These are phyloP conservation scores for Sutorius eximius DNA, from an alignment of 1,284 basidiomycete genomes.

Conservation along the genomic window DNA sequence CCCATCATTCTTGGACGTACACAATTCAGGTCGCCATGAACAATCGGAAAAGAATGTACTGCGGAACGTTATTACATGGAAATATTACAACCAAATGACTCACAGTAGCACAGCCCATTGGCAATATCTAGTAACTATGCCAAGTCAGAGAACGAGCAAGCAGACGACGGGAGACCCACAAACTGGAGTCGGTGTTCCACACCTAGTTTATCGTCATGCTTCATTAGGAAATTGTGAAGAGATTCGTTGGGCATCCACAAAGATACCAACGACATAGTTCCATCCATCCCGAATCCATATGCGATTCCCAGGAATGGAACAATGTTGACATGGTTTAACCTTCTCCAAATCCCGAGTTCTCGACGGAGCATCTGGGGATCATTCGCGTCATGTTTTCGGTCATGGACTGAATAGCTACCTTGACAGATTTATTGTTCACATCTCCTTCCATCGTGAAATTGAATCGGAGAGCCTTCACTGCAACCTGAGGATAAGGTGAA, in stretches of 20 bases:
- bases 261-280: conserved; percentile 14
- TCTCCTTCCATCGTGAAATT: neutral
- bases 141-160: neutral
- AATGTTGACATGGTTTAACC: no score
- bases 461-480: conserved; percentile 18
- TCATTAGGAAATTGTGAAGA: conserved; percentile 8
- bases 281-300: conserved; percentile 18
- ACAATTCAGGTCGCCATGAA: no score
- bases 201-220: neutral
- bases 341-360: conserved; percentile 24
- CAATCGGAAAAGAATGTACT: conserved; percentile 21
- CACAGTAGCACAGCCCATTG: conserved; percentile 17
- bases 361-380: no score
- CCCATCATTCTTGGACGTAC: conserved; percentile 12
- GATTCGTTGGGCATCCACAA: no score
- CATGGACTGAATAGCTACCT: no score
- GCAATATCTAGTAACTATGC: conserved; percentile 9
- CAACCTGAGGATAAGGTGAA: conserved; percentile 11
- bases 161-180: neutral
- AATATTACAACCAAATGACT: neutral
- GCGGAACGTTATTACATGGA: neutral
- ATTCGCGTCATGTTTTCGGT: no score
- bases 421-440: no score
- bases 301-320: no score
- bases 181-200: conserved; percentile 3